Evolutionary conservation across 2,329 filamentous ascomycete genomes (phyloP), one percentile per base, ranked within the genome.

Genomic region (Hirsutella minnesotensis): DNA sequence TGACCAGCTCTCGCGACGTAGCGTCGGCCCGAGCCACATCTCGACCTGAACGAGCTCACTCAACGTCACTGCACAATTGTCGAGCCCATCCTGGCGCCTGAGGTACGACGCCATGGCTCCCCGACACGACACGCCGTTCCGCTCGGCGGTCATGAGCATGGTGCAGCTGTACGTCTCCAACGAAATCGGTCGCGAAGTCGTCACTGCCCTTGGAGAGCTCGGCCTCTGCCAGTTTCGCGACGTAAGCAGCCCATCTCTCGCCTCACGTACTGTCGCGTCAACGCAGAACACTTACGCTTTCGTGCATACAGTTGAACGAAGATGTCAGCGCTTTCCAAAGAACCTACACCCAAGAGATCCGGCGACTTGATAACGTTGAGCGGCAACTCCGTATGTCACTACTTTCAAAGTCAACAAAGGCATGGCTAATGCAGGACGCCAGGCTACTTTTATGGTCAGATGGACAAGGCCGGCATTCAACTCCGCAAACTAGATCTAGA

Each of bases 71-170:
- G 16, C 12, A 18, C 50, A 50, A n/a, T 9, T n/a, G 7, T 18
- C 16, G 15, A 35, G 33, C 18, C 33, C n/a, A n/a, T 9, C 15
- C 31, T 51, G 59, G 58, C 54, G 57, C 50, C 50, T 44, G 46
- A 45, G 43, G 48, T 46, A 45, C 58, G 52, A 56, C 58, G 49
- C 49, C 56, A 83, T 83, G 79, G 77, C 77, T 65, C 70, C 74
- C 53, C 67, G 70, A 63, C 69, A 86, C 70, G 88, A 96, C 70
- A 95, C 89, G 67, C 86, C 95, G 73, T 96, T 98, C 81, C 90
- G 94, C 77, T 98, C 92, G 63, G 86, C 88, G 86, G 86, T 95
- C 68, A 98, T 98, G 92, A 95, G 88, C 76, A 83, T 98, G 83
- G 94, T 94, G 60, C 92, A 98, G 81, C 83, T 98, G 59, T 98